A percentile compares a stretch with the other conserved stretches of the same genome.
These are phyloP conservation scores for Blastomyces gilchristii DNA, from an alignment of 2,329 filamentous ascomycete genomes.

Conservation along the genomic window DNA sequence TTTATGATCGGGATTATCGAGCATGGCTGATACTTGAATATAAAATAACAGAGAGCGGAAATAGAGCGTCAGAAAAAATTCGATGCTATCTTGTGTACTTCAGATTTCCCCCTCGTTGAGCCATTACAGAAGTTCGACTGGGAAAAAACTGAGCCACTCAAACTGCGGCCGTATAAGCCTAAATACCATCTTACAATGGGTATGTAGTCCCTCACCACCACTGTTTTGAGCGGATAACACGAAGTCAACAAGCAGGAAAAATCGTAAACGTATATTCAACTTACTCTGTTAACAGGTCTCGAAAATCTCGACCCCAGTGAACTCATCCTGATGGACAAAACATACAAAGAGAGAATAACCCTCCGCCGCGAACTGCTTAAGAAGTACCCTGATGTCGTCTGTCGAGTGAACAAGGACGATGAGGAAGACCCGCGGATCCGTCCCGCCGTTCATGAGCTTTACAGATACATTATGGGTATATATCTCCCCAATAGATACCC, in stretches of 20 bases:
- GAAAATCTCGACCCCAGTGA: slow-evolving; percentile 44
- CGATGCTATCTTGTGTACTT: background rate
- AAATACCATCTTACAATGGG: slow-evolving; percentile 57
- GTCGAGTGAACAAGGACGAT: slow-evolving; percentile 27
- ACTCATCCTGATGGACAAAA: slow-evolving; percentile 50
- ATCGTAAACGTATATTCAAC: background rate
- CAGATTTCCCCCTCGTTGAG: slow-evolving; percentile 12
- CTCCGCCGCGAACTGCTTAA: slow-evolving; percentile 41
- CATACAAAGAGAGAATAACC: slow-evolving; percentile 43
- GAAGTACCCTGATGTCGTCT: slow-evolving; percentile 32
- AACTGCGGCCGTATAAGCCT: slow-evolving; percentile 49
- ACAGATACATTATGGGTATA: slow-evolving; percentile 42
- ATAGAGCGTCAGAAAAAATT: slow-evolving; percentile 3
- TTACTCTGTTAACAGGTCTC: slow-evolving; percentile 34
- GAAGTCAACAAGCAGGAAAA: background rate
- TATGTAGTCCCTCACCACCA: slow-evolving; percentile 22
- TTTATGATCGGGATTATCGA: background rate
- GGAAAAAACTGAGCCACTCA: slow-evolving; percentile 41
- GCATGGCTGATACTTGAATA: background rate
- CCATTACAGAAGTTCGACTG: slow-evolving; percentile 44
- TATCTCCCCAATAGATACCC: slow-evolving; percentile 52
- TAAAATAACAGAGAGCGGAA: slow-evolving; percentile 3
- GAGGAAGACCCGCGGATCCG: slow-evolving; percentile 31
- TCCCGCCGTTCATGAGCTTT: slow-evolving; percentile 46
- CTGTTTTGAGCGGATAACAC: background rate